These are phyloP conservation scores for Neurospora sp. DNA, from an alignment of 2,329 filamentous ascomycete genomes.

Conservation along the genomic window DNA sequence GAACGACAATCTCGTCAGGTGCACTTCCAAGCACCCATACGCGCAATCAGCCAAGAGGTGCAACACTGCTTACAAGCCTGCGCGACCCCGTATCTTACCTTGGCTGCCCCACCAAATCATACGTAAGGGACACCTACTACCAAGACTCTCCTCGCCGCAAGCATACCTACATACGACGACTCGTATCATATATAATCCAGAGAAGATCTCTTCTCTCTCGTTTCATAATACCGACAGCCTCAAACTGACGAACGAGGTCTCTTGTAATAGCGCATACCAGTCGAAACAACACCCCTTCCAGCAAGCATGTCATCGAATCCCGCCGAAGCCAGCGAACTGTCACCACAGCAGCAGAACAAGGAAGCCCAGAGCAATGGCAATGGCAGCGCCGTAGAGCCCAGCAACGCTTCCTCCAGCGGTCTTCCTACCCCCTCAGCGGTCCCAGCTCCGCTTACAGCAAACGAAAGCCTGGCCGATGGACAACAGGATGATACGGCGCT, in stretches of 20 bases:
- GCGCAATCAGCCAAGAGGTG: background rate
- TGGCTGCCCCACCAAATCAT: background rate
- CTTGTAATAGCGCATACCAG: background rate
- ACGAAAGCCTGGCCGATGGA: background rate
- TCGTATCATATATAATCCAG: background rate
- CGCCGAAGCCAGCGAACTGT: background rate
- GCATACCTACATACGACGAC: background rate
- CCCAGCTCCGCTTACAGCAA: background rate
- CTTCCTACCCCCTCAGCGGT: conserved; percentile 9
- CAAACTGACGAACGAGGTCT: background rate
- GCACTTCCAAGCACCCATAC: background rate
- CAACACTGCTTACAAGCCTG: background rate
- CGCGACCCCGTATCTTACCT: background rate
- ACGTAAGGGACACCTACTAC: background rate
- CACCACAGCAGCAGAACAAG: conserved; percentile 14
- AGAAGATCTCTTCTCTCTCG: background rate
- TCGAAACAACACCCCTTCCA: background rate
- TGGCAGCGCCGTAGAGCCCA: conserved; percentile 5
- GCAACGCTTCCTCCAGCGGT: background rate
- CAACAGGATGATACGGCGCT: conserved; percentile 18
- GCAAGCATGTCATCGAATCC: background rate
- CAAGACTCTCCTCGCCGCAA: background rate
- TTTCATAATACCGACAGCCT: background rate
- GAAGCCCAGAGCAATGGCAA: conserved; percentile 1
- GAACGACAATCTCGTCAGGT: background rate